These are phyloP conservation scores for Flaveria linearis DNA, from an alignment of 129 eudicot species.

Conservation along the genomic window DNA sequence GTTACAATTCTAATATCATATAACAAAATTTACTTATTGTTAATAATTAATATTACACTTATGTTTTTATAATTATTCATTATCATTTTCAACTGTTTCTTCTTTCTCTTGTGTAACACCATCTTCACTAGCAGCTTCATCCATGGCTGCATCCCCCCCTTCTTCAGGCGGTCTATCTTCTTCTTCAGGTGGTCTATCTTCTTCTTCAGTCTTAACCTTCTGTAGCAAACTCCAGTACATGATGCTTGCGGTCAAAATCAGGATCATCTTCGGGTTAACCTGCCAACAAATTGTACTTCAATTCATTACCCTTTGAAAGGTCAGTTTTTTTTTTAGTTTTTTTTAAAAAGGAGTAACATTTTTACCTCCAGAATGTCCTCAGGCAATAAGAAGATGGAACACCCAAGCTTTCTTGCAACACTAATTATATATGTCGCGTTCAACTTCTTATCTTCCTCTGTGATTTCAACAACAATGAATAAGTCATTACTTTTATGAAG, in stretches of 20 bases:
- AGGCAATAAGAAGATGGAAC: conserved; percentile 86
- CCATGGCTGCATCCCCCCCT: conserved; percentile 12
- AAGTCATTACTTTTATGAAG: not conserved
- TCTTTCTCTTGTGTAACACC: conserved; percentile 20
- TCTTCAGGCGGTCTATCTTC: conserved; percentile 33
- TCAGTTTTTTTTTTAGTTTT: not conserved
- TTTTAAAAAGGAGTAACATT: not conserved
- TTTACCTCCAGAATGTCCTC: conserved; percentile 91
- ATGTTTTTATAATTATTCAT: conserved; percentile 22
- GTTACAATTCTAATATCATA: conserved; percentile 16
- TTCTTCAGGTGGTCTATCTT: conserved; percentile 35
- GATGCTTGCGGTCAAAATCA: conserved; percentile 79
- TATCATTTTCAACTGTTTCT: conserved; percentile 17
- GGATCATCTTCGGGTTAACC: conserved; percentile 94
- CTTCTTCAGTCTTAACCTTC: conserved; percentile 41
- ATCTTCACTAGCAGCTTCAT: conserved; percentile 34
- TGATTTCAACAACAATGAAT: conserved; percentile 21
- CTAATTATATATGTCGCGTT: conserved; percentile 88
- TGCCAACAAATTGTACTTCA: conserved; percentile 29
- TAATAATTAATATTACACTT: conserved; percentile 16
- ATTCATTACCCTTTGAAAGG: not conserved
- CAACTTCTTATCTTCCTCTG: conserved; percentile 85
- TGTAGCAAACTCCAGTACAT: conserved; percentile 92
- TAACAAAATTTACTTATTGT: not conserved
- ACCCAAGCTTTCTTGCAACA: conserved; percentile 96